phyloP scores from a whole-genome alignment of 2,329 filamentous ascomycete species.

The Aspergillus neotritici region DNA sequence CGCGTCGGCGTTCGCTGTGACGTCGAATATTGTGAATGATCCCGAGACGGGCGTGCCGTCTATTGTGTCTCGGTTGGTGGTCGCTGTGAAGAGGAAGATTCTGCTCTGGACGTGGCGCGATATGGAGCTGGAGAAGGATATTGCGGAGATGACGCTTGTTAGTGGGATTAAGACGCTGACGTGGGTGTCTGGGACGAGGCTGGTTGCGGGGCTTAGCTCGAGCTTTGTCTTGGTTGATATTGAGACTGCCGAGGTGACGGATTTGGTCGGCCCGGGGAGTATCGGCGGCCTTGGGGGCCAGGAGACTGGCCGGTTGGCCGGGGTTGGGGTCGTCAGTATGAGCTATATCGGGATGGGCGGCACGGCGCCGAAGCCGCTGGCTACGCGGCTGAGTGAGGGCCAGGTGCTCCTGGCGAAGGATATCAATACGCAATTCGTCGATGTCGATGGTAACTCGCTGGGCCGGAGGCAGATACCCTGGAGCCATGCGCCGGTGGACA shows the following conservation, averaged over 20 bases:
- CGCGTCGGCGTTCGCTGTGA: constrained; percentile 84
- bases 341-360: constrained; percentile 93
- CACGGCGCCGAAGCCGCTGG: constrained; percentile 85
- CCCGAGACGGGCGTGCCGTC: constrained; percentile 78
- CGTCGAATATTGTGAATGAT: constrained; percentile 92
- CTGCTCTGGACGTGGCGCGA: constrained; percentile 95
- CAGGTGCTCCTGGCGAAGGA: constrained; percentile 95
- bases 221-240: constrained; percentile 89
- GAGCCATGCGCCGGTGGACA: constrained; percentile 77
- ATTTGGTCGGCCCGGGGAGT: constrained; percentile 71
- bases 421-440: constrained; percentile 89
- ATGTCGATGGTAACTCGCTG: constrained; percentile 72
- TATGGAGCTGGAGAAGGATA: constrained; percentile 72
- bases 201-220: constrained; percentile 85
- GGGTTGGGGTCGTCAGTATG: constrained; percentile 80
- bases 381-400: constrained; percentile 72
- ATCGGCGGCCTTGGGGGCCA: constrained; percentile 60
- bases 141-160: constrained; percentile 69
- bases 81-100: constrained; percentile 85
- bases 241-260: constrained; percentile 63
- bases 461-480: constrained; percentile 89
- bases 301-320: constrained; percentile 71
- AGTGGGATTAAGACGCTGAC: constrained; percentile 83
- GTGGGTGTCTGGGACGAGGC: constrained; percentile 80
- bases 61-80: constrained; percentile 84